Evolutionary conservation across 2,329 filamentous ascomycete species (phyloP).

Genomic region (Lojkania enalia): DNA sequence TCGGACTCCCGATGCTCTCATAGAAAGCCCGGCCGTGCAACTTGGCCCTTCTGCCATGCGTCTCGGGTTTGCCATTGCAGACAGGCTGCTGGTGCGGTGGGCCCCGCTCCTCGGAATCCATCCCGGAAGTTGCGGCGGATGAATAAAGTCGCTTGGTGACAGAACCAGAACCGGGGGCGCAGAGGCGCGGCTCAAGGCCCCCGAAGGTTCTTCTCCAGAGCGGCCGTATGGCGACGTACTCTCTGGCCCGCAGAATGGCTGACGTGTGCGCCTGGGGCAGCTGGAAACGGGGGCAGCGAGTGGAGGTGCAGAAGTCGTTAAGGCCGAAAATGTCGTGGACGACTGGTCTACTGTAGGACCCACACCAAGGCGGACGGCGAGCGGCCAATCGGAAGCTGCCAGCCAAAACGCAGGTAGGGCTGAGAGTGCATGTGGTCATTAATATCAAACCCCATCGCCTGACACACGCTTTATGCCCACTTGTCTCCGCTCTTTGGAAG

Average conservation of each 20-base stretch:
- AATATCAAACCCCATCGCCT: conserved; percentile 4
- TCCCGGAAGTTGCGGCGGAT: conserved; percentile 19
- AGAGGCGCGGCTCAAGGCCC: conserved; percentile 22
- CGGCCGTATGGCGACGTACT: conserved; percentile 24
- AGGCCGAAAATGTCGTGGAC: conserved; percentile 8
- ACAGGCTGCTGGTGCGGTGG: neutral
- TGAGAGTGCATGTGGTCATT: conserved; percentile 1
- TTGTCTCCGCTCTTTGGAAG: too few species aligned
- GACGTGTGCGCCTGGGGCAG: neutral
- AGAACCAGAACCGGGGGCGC: conserved; percentile 19
- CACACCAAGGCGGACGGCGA: neutral
- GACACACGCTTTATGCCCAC: neutral
- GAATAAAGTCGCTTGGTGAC: conserved; percentile 6
- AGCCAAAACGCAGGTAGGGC: conserved; percentile 8
- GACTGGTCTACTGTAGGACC: neutral
- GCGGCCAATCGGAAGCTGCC: conserved; percentile 23
- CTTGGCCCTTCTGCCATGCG: conserved; percentile 51
- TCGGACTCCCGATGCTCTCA: conserved; percentile 89
- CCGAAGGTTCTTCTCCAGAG: conserved; percentile 19
- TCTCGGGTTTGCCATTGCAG: too few species aligned
- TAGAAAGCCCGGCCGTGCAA: conserved; percentile 89
- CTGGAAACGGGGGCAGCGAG: neutral
- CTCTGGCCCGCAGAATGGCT: neutral
- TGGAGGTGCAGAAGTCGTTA: neutral
- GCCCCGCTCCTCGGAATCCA: conserved; percentile 10